A percentile compares a stretch with the other conserved stretches of the same genome.
Conservation (phyloP, 306 rosid species). For the Casuarina cunninghamiana region DNA sequence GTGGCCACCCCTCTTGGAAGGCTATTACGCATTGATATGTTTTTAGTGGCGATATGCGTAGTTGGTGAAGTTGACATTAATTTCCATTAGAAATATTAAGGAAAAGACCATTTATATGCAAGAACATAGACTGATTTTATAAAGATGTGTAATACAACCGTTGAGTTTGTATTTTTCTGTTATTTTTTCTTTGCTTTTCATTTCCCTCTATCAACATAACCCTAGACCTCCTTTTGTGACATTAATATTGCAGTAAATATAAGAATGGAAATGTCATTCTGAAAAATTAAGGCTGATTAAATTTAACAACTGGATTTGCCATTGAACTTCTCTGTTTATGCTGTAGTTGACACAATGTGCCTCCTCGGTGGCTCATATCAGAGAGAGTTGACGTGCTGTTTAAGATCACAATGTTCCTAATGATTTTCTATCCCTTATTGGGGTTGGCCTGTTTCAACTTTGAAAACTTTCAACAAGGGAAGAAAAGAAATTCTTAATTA, state of each 20-base stretch:
- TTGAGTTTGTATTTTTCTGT: too few relatives aligned
- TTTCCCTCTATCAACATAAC: neutral
- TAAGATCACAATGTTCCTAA: neutral
- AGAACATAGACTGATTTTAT: too few relatives aligned
- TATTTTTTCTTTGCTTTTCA: neutral
- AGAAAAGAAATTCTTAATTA: neutral
- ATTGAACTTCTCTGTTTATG: neutral
- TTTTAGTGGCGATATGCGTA: too few relatives aligned
- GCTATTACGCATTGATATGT: too few relatives aligned
- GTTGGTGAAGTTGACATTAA: too few relatives aligned
- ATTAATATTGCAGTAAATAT: neutral
- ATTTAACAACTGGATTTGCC: neutral
- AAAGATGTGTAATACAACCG: too few relatives aligned
- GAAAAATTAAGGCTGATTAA: neutral
- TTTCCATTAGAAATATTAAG: too few relatives aligned
- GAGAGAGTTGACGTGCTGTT: neutral
- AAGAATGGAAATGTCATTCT: neutral
- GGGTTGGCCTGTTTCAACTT: neutral
- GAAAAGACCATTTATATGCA: too few relatives aligned
- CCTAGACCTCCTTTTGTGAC: neutral
- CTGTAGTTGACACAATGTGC: neutral
- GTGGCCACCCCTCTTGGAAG: too few relatives aligned
- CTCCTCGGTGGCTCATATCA: neutral
- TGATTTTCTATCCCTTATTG: neutral
- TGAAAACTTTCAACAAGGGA: neutral